Base-by-base conservation (phyloP, 345 rosid genomes). In the Euclidium syriacum region DNA sequence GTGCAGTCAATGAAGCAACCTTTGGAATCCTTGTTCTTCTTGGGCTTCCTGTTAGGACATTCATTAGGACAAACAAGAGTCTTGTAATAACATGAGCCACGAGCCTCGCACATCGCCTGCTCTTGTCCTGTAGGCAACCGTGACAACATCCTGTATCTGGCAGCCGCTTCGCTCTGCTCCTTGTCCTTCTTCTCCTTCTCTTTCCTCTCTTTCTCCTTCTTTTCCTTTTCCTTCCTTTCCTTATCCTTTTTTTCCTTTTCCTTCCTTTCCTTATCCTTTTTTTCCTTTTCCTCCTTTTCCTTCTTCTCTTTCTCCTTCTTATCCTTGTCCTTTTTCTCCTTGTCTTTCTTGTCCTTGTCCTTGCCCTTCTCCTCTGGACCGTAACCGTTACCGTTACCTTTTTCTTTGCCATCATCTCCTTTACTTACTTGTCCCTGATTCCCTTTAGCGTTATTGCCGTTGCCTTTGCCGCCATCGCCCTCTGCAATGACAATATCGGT, bases 1-100 rank as follows among this genome's bases (percentile, higher is more conserved):
- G 81, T 73, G 75, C 92, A 87, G 39, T 87, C 79, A 55, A 90
- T 51, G 68, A 67, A 78, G 79, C 97, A 90, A 19, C 84, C 88
- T 67, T 85, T 90, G 3, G 59, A 64, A 78, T 80, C 62, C 80
- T 66, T 85, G 83, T 80, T 85, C 52, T 58, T 71, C 70, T 47
- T 59, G 2, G 95, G 95, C 78, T 78, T 90, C 78, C 81, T 83
- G 60, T 43, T n/a, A 0, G 88, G 79, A 70, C 95, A 90, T 39
- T 87, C 82, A 38, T 76, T 17, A 0, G 97, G 97, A 42, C 95
- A 90, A 6, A 64, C 74, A 5, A 90, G 83, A 2, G 35, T 68
- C 67, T 69, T 73, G 71, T 57, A 14, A 24, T 40, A 19, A 46
- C 97, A 87, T 22, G 64, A 26, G 4, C 84, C 77, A 7, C 61